phyloP scores from a whole-genome alignment of 2,329 filamentous ascomycete genomes.

The Claviceps sp. region DNA sequence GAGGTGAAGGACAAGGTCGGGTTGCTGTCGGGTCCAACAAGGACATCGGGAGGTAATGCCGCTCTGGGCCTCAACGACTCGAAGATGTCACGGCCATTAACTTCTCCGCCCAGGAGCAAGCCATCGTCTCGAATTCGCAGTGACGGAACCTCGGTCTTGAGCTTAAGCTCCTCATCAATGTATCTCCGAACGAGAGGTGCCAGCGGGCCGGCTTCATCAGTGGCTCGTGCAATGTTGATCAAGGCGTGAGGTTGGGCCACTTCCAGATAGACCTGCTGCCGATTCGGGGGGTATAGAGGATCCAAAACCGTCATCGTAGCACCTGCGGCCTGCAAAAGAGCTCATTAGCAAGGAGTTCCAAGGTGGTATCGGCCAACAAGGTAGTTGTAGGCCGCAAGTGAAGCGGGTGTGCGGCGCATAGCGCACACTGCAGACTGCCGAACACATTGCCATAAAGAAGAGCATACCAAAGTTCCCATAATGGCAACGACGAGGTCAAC shows the following conservation, averaged over 20 bases:
- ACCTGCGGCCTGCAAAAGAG: slow-evolving; percentile 38
- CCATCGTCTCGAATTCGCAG: slow-evolving; percentile 62
- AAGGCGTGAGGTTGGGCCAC: slow-evolving; percentile 62
- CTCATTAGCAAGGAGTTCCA: not conserved
- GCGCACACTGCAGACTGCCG: not conserved
- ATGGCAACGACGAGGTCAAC: slow-evolving; percentile 56
- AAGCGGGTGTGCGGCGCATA: not conserved
- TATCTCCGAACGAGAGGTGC: slow-evolving; percentile 42
- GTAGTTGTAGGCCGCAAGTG: not conserved
- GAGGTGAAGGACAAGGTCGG: slow-evolving; percentile 64
- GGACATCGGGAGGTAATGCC: slow-evolving; percentile 48
- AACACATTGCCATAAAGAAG: not conserved
- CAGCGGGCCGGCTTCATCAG: slow-evolving; percentile 34
- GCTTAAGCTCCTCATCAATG: slow-evolving; percentile 56
- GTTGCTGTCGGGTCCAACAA: slow-evolving; percentile 76
- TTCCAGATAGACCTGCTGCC: slow-evolving; percentile 52
- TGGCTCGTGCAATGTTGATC: slow-evolving; percentile 55
- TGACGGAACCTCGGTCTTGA: slow-evolving; percentile 63
- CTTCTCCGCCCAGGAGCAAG: slow-evolving; percentile 51
- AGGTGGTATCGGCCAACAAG: too few species aligned
- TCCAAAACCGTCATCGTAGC: slow-evolving; percentile 58
- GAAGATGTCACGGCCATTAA: slow-evolving; percentile 56
- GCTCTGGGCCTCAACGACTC: slow-evolving; percentile 35
- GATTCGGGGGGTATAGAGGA: slow-evolving; percentile 31
- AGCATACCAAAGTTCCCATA: slow-evolving; percentile 51